phyloP scores from a whole-genome alignment of 257 asterid genomes.

The Mentha longifolia region DNA sequence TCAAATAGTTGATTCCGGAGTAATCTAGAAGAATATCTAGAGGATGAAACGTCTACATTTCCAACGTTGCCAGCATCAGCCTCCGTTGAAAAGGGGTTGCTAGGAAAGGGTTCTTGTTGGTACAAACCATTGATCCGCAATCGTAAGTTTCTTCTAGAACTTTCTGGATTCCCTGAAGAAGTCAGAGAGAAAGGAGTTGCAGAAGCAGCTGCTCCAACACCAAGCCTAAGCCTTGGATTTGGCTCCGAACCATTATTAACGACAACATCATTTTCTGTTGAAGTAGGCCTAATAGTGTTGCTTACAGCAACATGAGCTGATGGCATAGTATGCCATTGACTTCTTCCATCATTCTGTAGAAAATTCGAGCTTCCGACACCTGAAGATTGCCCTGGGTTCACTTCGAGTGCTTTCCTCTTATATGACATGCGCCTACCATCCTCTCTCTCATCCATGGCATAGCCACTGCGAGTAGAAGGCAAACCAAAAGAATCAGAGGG shows the following conservation, averaged over 20 bases:
- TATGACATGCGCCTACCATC: constrained; percentile 67
- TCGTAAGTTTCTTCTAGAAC: constrained; percentile 62
- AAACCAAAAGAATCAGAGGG: constrained; percentile 41
- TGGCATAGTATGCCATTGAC: constrained; percentile 50
- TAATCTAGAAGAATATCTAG: constrained; percentile 49
- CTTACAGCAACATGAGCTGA: constrained; percentile 39
- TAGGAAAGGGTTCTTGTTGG: constrained; percentile 53
- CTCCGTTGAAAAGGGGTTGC: constrained; percentile 40
- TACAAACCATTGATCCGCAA: constrained; percentile 63
- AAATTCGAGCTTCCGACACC: constrained; percentile 63
- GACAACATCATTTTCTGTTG: constrained; percentile 37
- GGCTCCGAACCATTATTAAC: constrained; percentile 44
- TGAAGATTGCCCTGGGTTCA: constrained; percentile 62
- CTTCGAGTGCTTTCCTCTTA: constrained; percentile 79
- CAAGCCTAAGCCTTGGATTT: constrained; percentile 68
- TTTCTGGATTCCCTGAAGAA: constrained; percentile 48
- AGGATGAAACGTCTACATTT: constrained; percentile 40
- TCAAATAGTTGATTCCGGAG: constrained; percentile 47
- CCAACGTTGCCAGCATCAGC: constrained; percentile 34
- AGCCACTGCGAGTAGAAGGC: constrained; percentile 26
- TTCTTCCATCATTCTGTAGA: constrained; percentile 54
- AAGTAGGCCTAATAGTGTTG: constrained; percentile 32
- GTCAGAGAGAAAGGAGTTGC: constrained; percentile 47
- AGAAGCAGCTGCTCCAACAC: constrained; percentile 51
- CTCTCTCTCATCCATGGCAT: constrained; percentile 48